Conservation (phyloP, 768 basidiomycete genomes). For the Lactifluus subvellereus region DNA sequence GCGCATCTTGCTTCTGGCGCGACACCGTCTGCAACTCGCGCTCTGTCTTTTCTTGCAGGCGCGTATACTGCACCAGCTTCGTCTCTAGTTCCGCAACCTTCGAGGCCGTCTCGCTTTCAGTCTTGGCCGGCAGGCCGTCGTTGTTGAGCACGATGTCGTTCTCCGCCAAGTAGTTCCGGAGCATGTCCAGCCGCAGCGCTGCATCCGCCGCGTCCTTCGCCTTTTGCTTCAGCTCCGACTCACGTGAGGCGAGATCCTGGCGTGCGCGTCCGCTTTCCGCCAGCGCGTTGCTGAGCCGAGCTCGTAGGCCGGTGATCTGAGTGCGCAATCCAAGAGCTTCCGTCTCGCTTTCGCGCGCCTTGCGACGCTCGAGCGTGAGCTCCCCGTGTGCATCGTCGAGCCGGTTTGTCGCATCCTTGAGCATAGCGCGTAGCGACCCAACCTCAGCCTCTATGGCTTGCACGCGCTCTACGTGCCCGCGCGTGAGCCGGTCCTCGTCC, state of each 20-base stretch:
- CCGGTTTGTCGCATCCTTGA: slow-evolving; percentile 69
- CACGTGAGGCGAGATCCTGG: slow-evolving; percentile 62
- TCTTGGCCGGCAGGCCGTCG: slow-evolving; percentile 50
- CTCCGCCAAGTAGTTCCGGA: slow-evolving; percentile 84
- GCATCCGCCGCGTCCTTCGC: slow-evolving; percentile 61
- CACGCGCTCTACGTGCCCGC: slow-evolving; percentile 78
- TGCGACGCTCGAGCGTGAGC: slow-evolving; percentile 61
- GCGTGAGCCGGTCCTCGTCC: slow-evolving; percentile 71
- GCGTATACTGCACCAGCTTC: slow-evolving; percentile 65
- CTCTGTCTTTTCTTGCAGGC: slow-evolving; percentile 67
- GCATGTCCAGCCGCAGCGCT: slow-evolving; percentile 65
- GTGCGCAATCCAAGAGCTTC: slow-evolving; percentile 61
- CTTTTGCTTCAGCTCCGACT: slow-evolving; percentile 58
- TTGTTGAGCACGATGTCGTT: slow-evolving; percentile 79
- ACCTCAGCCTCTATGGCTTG: slow-evolving; percentile 76
- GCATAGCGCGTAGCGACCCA: slow-evolving; percentile 67
- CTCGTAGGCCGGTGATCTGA: slow-evolving; percentile 68
- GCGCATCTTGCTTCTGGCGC: slow-evolving; percentile 67
- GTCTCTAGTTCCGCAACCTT: slow-evolving; percentile 73
- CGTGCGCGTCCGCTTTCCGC: slow-evolving; percentile 65
- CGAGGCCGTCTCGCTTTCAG: slow-evolving; percentile 33
- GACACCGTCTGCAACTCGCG: slow-evolving; percentile 63
- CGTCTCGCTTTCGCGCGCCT: slow-evolving; percentile 55
- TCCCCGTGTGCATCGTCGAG: slow-evolving; percentile 63
- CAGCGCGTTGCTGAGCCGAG: slow-evolving; percentile 61